Evolutionary conservation across 2,329 filamentous ascomycete genomes (phyloP).

Genomic region (Exutisphaerella laricina): DNA sequence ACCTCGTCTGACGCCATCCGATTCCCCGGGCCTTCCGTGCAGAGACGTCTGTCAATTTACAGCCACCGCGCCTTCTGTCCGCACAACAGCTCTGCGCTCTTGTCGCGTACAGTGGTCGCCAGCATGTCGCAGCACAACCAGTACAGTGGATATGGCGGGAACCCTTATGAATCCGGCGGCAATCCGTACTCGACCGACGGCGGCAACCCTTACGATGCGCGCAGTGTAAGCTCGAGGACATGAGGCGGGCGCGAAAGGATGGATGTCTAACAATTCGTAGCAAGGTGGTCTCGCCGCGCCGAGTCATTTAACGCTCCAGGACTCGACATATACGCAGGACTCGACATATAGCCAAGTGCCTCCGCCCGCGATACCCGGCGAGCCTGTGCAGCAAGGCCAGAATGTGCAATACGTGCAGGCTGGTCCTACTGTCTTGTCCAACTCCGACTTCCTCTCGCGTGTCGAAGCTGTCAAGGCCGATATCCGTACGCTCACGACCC

Average conservation of each 20-base stretch:
- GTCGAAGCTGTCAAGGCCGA: conserved; percentile 62
- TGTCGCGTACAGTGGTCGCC: neutral
- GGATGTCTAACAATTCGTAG: neutral
- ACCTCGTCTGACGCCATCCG: too few relatives aligned
- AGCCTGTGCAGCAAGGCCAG: conserved; percentile 51
- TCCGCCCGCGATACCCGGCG: conserved; percentile 24
- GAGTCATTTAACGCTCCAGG: conserved; percentile 5
- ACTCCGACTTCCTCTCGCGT: conserved; percentile 63
- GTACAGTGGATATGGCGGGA: conserved; percentile 51
- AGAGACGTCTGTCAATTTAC: too few relatives aligned
- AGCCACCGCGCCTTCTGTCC: neutral
- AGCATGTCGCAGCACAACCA: conserved; percentile 52
- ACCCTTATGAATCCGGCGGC: conserved; percentile 55
- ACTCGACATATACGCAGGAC: conserved; percentile 7
- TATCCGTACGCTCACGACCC: conserved; percentile 60
- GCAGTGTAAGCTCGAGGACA: conserved; percentile 16
- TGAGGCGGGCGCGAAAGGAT: conserved; percentile 24
- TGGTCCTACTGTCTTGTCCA: conserved; percentile 47
- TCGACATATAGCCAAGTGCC: conserved; percentile 8
- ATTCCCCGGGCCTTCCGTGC: too few relatives aligned
- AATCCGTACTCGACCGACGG: conserved; percentile 32
- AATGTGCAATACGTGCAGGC: conserved; percentile 39
- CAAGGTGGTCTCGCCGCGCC: conserved; percentile 4
- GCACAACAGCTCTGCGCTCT: neutral
- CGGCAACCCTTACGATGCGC: conserved; percentile 37